Percentiles rank a stretch among this genome's conserved stretches.
Conservation (phyloP, 148 eudicot genomes). For the Persicaria maculosa region DNA sequence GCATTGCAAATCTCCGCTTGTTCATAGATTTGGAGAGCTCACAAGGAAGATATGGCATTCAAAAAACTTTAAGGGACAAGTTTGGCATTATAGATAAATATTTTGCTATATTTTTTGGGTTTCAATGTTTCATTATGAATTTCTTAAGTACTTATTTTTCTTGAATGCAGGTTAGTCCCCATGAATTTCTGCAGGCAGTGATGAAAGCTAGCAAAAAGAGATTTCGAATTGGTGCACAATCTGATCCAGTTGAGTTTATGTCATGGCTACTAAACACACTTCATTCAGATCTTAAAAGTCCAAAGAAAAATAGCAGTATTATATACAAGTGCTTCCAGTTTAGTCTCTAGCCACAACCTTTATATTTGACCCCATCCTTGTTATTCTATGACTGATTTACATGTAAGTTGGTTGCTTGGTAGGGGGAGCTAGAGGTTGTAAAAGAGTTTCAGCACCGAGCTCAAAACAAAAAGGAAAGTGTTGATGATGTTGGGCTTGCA, state of each 20-base stretch:
- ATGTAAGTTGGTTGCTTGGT: conserved; percentile 17
- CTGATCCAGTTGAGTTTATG: conserved; percentile 95
- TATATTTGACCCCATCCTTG: background rate
- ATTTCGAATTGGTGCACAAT: conserved; percentile 77
- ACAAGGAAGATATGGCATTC: conserved; percentile 94
- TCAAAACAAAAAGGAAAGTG: background rate
- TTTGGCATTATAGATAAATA: conserved; percentile 18
- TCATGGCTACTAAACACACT: conserved; percentile 92
- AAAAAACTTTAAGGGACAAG: conserved; percentile 97
- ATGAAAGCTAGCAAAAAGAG: conserved; percentile 88
- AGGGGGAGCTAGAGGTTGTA: conserved; percentile 95
- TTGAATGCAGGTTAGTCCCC: conserved; percentile 84
- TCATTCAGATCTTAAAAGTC: conserved; percentile 61
- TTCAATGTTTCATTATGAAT: background rate
- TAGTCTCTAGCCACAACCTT: conserved; percentile 5
- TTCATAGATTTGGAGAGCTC: conserved; percentile 95
- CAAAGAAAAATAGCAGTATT: conserved; percentile 63
- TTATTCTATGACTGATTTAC: background rate
- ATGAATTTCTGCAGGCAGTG: conserved; percentile 95
- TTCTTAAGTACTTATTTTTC: conserved; percentile 4
- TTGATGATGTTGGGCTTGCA: conserved; percentile 30
- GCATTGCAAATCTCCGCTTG: too few species aligned
- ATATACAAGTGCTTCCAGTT: conserved; percentile 96
- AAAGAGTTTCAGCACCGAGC: conserved; percentile 31
- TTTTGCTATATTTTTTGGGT: background rate